Conservation (phyloP, 805 yeast species). For the Metschnikowia baotianmanensis region DNA sequence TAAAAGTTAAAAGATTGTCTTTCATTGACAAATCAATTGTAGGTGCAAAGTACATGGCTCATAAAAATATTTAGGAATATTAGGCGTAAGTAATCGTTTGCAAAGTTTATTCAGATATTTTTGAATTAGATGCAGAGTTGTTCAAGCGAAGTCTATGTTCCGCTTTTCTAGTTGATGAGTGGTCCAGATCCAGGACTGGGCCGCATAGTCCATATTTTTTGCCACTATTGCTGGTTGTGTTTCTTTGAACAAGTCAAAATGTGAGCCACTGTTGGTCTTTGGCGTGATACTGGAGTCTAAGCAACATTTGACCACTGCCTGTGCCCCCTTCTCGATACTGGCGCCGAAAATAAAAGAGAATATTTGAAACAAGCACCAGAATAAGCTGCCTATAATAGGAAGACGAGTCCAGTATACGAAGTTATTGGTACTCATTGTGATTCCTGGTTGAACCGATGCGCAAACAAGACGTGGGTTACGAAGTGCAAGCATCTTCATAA, state of each 20-base stretch:
- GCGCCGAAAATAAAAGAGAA: constrained; percentile 72
- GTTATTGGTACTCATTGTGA: constrained; percentile 77
- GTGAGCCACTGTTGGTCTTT: constrained; percentile 66
- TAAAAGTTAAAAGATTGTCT: not conserved
- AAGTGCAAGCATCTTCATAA: constrained; percentile 59
- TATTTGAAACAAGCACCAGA: constrained; percentile 68
- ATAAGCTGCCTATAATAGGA: constrained; percentile 73
- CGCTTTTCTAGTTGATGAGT: constrained; percentile 55
- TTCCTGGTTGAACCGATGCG: constrained; percentile 77
- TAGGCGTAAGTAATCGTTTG: too few species aligned
- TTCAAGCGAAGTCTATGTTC: constrained; percentile 25
- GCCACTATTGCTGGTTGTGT: constrained; percentile 60
- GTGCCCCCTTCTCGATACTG: constrained; percentile 66
- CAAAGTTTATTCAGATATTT: too few species aligned
- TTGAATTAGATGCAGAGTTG: not conserved
- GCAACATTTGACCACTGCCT: constrained; percentile 62
- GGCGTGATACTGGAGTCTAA: constrained; percentile 48
- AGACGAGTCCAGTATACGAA: constrained; percentile 75
- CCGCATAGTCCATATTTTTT: constrained; percentile 53
- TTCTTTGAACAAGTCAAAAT: constrained; percentile 48
- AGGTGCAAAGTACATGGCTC: too few species aligned
- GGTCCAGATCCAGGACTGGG: constrained; percentile 80
- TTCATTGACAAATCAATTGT: too few species aligned
- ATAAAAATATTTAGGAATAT: too few species aligned
- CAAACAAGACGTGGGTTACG: constrained; percentile 65